Evolutionary conservation across 2,329 filamentous ascomycete species (phyloP).

Genomic region (Fusarium odoratissimum): DNA sequence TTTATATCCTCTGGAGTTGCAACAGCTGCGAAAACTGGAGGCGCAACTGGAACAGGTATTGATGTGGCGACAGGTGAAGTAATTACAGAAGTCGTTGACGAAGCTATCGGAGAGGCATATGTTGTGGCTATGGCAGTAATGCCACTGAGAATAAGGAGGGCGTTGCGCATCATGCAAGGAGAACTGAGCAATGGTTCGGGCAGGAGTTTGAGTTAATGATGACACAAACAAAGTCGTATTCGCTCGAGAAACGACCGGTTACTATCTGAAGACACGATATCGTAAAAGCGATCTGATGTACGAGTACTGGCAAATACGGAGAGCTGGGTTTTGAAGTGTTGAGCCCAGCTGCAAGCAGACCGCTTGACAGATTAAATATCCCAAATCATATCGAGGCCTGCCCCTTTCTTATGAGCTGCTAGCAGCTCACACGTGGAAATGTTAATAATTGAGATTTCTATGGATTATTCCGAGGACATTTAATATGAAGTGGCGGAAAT

Average conservation of each 20-base stretch:
- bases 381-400: not conserved
- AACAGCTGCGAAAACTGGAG: not conserved
- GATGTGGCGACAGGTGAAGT: not conserved
- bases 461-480: conserved; percentile 8
- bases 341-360: not conserved
- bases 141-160: not conserved
- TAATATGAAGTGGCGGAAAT: conserved; percentile 23
- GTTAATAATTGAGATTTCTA: not conserved
- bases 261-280: not conserved
- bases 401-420: not conserved
- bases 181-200: not conserved
- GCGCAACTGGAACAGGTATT: not conserved
- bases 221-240: not conserved
- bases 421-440: not conserved
- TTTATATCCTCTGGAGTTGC: not conserved
- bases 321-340: not conserved
- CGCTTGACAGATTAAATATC: not conserved
- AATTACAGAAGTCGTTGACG: not conserved
- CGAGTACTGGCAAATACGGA: not conserved
- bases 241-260: not conserved
- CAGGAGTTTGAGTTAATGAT: not conserved
- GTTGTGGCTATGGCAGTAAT: conserved; percentile 5
- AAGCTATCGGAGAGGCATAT: not conserved
- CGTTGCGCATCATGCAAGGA: conserved; percentile 3
- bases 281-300: not conserved